Base-by-base conservation (phyloP, 2,329 filamentous ascomycete species). In the Microsporum audouinii region DNA sequence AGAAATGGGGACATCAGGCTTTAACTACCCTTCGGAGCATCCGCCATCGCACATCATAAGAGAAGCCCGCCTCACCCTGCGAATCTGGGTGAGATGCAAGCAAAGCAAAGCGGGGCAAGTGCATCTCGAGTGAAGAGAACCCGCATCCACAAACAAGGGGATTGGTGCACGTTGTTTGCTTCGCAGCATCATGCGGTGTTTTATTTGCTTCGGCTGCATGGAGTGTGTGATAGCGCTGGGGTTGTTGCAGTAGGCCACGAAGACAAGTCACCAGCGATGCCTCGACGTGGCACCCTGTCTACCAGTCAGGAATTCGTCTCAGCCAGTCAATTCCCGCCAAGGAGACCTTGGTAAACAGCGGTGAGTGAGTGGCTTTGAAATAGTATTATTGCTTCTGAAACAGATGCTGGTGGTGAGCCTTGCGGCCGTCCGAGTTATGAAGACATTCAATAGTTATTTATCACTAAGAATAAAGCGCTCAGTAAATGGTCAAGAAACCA, bases 1-100 rank as follows among this genome's bases (percentile, higher is more conserved):
- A 49, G 33, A 36, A 51, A 34, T 55, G 49, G 58, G 60, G 51
- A 68, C 71, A 68, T 66, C 65, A 70, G 67, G 68, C 73, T 59
- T 59, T 59, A 59, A 59, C 57, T 47, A 49, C 57, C 36, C 12
- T 59, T 47, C 43, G 41, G 41, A 12, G 57, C 17, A 33, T 59
- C 57, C 10, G 14, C 57, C 34, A 57, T n/a, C 55, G 33, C 51
- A 55, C n/a, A 34, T 57, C 55, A 31, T n/a, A 43, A 29, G 8
- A n/a, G 10, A 17, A 29, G 27, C 34, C 55, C 55, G 51, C 51
- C 51, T 55, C 51, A 55, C 39, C 55, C 36, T 57, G 55, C 55
- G 41, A 43, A 43, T 39, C 23, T 39, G 12, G 36, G n/a, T 27
- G 38, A 43, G 12, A 31, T n/a, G 36, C 34, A 57, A 57, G 27